These are phyloP conservation scores for Clonostachys rhizophaga DNA, from an alignment of 2,329 filamentous ascomycete species.

Conservation along the genomic window DNA sequence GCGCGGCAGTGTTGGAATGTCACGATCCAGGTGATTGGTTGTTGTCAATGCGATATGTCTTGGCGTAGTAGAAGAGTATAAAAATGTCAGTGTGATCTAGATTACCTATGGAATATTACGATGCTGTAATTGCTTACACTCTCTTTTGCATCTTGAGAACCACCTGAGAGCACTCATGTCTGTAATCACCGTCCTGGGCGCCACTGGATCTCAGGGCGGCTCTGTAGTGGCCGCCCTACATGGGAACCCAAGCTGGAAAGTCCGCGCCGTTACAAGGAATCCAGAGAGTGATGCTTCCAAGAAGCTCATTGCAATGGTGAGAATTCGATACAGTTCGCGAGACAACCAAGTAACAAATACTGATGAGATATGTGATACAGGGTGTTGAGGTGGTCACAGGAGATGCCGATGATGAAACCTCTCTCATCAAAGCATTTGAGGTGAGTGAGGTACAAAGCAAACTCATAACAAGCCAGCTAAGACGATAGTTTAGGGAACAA, in stretches of 20 bases:
- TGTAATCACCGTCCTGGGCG: neutral
- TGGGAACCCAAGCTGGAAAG: neutral
- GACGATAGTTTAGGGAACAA: neutral
- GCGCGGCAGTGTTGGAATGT: too few species aligned
- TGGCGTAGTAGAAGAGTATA: too few species aligned
- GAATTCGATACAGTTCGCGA: neutral
- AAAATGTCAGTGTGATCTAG: too few species aligned
- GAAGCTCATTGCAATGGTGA: neutral
- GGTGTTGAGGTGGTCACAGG: neutral
- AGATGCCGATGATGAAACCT: neutral
- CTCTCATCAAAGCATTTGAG: neutral
- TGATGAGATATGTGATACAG: neutral
- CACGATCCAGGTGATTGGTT: too few species aligned
- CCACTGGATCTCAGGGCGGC: neutral
- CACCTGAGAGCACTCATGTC: neutral
- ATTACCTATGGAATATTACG: too few species aligned
- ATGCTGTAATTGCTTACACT: too few species aligned
- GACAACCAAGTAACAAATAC: too few species aligned
- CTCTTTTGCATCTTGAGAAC: neutral
- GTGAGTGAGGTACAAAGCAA: neutral
- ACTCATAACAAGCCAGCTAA: neutral
- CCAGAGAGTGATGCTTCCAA: neutral
- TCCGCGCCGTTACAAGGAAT: neutral
- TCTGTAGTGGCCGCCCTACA: neutral
- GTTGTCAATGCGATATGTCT: too few species aligned